Base-by-base conservation (phyloP, 352 stramenopile genomes). In the Plasmopara muralis region DNA sequence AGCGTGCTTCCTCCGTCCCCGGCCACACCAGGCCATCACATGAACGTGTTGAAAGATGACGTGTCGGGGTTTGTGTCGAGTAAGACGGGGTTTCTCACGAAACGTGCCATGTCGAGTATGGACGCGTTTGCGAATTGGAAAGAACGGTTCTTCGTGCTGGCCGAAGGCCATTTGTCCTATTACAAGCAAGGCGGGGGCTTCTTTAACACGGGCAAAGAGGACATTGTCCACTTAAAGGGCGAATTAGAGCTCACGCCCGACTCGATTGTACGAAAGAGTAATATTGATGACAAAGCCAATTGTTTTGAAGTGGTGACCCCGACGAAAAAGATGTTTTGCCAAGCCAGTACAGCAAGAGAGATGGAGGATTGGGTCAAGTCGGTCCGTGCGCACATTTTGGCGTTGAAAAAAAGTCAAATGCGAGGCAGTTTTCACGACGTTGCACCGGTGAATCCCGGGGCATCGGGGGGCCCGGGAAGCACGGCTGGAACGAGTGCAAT, bases 301-400 rank as follows among this genome's bases (percentile, higher is more conserved):
- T 91, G 80, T 60, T 93, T 93, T 50, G 83, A 93, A 31, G 76
- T 93, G 20, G 71, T 87, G 31, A 91, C 83, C 9, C 72, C 78
- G 5, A 68, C 62, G 31, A 93, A 93, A 68, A 86, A 85, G 53
- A 91, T 93, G 81, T 93, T 90, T 60, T 84, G 78, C 43, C 83
- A 93, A 50, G 83, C 83, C 35, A 79, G 66, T 42, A 90, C 83
- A 13, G 81, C 81, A 8, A 70, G 81, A 20, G 83, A 93, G 50
- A 87, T 85, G 72, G 83, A 93, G 53, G 83, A 93, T 53, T 93
- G 83, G 83, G 78, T 93, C 65, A 89, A 91, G 67, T 85, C 76
- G 10, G 85, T 93, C 25, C 66, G 79, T 14, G 68, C 78, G 12
- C 83, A 93, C 40, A 80, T 93, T n/a, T 77, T 74, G 41, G 76